Conservation (phyloP, 345 rosid genomes). For the Salix brachista region DNA sequence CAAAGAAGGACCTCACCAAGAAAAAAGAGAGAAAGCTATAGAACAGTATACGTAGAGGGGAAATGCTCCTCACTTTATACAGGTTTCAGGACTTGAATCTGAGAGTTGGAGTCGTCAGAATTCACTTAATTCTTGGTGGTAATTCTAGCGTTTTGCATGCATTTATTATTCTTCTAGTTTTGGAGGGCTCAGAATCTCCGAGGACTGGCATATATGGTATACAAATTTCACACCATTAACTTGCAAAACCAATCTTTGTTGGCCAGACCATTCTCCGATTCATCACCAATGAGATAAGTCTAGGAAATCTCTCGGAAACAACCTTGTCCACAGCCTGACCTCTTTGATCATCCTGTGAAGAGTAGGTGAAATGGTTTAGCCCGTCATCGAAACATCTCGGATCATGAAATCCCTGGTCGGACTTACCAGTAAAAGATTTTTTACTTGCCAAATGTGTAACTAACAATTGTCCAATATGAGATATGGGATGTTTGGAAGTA, state of each 20-base stretch:
- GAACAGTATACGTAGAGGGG: neutral
- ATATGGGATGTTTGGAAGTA: neutral
- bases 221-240: neutral
- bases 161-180: constrained; percentile 15
- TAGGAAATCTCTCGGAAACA: neutral
- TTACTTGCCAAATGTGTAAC: no score
- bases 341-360: neutral
- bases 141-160: neutral
- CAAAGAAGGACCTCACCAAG: neutral
- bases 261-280: neutral
- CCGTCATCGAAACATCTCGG: neutral
- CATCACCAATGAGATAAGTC: neutral
- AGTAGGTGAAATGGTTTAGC: neutral
- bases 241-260: neutral
- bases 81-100: neutral
- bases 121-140: neutral
- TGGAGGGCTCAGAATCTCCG: constrained; percentile 6
- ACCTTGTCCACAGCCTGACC: neutral
- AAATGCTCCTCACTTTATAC: constrained; percentile 3
- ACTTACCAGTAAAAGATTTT: neutral
- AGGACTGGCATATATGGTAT: constrained; percentile 7
- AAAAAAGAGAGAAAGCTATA: neutral
- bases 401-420: neutral
- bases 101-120: neutral
- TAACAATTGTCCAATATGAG: no score